Evolutionary conservation across 148 eudicot genomes (phyloP).

Genomic region (Agrostemma githago): DNA sequence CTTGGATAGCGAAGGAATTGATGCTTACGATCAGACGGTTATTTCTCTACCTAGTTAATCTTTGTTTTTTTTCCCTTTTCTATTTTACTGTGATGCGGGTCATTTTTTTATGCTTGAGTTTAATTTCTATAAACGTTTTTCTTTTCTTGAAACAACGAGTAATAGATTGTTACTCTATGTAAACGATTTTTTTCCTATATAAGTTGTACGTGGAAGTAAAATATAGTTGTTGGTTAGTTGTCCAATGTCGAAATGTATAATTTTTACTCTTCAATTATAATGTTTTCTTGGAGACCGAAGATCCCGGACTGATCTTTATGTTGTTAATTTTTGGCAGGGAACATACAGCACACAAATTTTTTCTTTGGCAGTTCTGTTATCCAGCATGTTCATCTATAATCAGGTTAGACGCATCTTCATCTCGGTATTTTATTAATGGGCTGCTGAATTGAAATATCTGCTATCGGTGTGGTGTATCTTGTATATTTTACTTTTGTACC

Average conservation of each 20-base stretch:
- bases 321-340: conserved; percentile 49
- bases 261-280: background rate
- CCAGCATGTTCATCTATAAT: conserved; percentile 97
- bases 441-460: background rate
- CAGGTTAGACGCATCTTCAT: conserved; percentile 49
- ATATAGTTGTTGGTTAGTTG: background rate
- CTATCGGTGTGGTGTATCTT: background rate
- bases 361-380: conserved; percentile 90
- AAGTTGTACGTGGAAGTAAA: background rate
- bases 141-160: background rate
- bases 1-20: conserved; percentile 93
- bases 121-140: too few species aligned
- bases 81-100: background rate
- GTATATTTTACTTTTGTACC: background rate
- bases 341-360: conserved; percentile 96
- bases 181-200: background rate
- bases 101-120: too few species aligned
- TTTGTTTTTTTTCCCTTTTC: background rate
- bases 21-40: conserved; percentile 99
- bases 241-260: background rate
- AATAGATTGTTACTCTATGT: background rate
- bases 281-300: background rate
- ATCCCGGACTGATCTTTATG: background rate
- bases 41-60: conserved; percentile 20
- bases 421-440: background rate